Base-by-base conservation (phyloP, 257 asterid species). In the Nicotiana knightiana region DNA sequence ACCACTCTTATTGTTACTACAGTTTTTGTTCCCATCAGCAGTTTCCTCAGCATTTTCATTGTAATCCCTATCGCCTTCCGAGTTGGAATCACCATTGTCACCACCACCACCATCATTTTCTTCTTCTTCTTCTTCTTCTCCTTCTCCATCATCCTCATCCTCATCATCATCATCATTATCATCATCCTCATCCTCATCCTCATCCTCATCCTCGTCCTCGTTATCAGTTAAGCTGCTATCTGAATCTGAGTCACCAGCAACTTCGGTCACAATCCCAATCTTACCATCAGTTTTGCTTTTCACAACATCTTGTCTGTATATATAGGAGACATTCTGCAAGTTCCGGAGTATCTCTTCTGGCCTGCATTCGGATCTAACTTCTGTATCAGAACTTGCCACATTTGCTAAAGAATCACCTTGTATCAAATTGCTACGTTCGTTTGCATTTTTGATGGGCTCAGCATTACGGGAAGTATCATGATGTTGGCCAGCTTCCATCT, bases 211-310 rank as follows among this genome's bases (percentile, higher is more conserved):
- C 10, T 89, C 97, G 32, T 90, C 94, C 13, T 96, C 99, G 78
- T 93, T 95, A 58, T 92, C 96, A 54, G 87, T 87, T 77, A 80
- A 63, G 90, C 97, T 91, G 87, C 97, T 90, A 83, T 97, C 98
- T 3, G 98, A 92, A 84, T 93, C 98, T 39, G 98, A 89, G 87
- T 97, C 98, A 73, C 99, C 99, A 37, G 97, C 92, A 85, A 93
- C 98, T 90, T 97, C 97, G 58, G 97, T 88, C 84, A 96, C 99
- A 61, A 92, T 78, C 78, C 99, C 99, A 82, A 89, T 88, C 84
- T 90, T 90, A 80, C 86, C 75, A 83, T 81, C 85, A 51, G 81
- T 81, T 85, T 88, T 92, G 88, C 87, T 85, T 84, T 85, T 90
- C 55, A 97, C 97, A 76, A 93, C 92, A 89, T 97, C 99, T 91